Conservation (phyloP, 75 land plant species). For the Sequoia sempervirens region DNA sequence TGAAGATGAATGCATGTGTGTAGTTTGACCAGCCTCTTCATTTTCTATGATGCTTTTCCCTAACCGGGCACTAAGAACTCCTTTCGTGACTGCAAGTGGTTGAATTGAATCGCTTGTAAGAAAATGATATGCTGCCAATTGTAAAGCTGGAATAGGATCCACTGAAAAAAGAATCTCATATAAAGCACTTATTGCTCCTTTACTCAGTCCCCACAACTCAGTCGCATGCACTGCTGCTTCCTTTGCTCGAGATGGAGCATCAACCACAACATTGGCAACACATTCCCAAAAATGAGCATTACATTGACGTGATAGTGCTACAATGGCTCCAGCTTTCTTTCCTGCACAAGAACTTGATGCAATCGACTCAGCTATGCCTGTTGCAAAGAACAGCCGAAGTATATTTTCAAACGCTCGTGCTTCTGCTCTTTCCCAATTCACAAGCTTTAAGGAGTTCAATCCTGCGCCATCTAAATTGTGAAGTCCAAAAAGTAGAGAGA, state of each 20-base stretch:
- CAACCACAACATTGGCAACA: slow-evolving; percentile 48
- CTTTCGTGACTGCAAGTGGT: slow-evolving; percentile 39
- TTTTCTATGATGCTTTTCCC: slow-evolving; percentile 12
- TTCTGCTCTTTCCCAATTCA: slow-evolving; percentile 37
- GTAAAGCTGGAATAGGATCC: slow-evolving; percentile 54
- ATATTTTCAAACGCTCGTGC: slow-evolving; percentile 49
- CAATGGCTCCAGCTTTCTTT: slow-evolving; percentile 32
- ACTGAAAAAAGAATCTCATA: slow-evolving; percentile 82
- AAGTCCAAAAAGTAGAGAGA: slow-evolving; percentile 36
- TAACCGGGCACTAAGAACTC: slow-evolving; percentile 13
- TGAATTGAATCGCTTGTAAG: slow-evolving; percentile 65
- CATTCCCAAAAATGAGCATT: slow-evolving; percentile 66
- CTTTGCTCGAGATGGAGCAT: slow-evolving; percentile 50
- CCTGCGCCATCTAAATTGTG: slow-evolving; percentile 20
- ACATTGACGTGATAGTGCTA: slow-evolving; percentile 36
- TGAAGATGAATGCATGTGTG: slow-evolving; percentile 22
- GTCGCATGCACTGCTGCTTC: slow-evolving; percentile 61
- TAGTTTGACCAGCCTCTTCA: slow-evolving; percentile 17
- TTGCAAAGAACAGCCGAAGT: slow-evolving; percentile 79
- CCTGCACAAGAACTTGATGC: slow-evolving; percentile 34
- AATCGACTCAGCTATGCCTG: slow-evolving; percentile 75
- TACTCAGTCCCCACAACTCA: slow-evolving; percentile 89
- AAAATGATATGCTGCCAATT: slow-evolving; percentile 68
- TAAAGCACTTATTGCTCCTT: slow-evolving; percentile 68
- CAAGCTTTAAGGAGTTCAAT: slow-evolving; percentile 20